Percentiles rank a stretch among this genome's conserved stretches.
Evolutionary conservation across 73 alveolate genomes (phyloP).

Genomic region (Tetrahymena thermophila): DNA sequence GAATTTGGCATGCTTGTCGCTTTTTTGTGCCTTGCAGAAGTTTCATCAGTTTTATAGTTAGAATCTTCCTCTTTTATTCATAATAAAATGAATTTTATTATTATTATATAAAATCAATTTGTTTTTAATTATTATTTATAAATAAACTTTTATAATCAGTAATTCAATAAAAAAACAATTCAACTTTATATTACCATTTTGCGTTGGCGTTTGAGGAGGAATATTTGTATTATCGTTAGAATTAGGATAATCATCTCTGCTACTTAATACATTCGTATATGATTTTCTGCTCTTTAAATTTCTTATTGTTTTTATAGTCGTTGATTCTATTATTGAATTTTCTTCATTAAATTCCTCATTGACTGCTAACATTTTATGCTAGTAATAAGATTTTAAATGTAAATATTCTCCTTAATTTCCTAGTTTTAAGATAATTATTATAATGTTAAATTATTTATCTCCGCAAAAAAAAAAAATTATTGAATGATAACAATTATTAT

Average conservation of each 20-base stretch:
- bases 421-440: neutral
- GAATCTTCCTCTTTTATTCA: neutral
- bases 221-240: neutral
- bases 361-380: neutral
- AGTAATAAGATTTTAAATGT: neutral
- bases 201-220: neutral
- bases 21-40: neutral
- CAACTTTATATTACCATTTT: neutral
- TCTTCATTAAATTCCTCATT: neutral
- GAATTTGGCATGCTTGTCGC: neutral
- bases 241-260: neutral
- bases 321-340: neutral
- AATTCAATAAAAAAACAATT: too few species aligned
- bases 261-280: neutral
- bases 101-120: neutral
- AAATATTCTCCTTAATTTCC: neutral
- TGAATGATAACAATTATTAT: neutral
- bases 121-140: neutral
- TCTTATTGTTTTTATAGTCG: neutral
- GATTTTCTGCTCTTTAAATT: neutral
- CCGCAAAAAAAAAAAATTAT: neutral
- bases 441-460: neutral
- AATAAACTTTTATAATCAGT: neutral
- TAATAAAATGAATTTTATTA: neutral
- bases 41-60: neutral